A percentile compares a stretch with the other conserved stretches of the same genome.
phyloP scores from a whole-genome alignment of 441 rosid genomes.

The Bocquillonia castaneifolia region DNA sequence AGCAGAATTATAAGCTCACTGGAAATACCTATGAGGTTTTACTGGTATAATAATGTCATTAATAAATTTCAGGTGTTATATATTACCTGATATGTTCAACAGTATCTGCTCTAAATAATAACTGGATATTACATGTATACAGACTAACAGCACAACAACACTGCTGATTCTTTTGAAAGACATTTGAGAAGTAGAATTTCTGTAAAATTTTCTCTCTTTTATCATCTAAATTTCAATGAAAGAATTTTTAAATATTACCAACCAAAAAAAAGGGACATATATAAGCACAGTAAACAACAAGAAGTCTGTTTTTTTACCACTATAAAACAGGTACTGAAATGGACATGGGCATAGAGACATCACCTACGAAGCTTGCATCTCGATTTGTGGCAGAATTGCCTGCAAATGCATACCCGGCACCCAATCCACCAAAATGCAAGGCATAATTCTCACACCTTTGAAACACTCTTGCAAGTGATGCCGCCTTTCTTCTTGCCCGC shows the following conservation, averaged over 20 bases:
- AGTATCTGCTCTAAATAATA: conserved; percentile 7
- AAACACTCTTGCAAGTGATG: conserved; percentile 82
- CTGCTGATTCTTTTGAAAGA: conserved; percentile 18
- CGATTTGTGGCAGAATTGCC: conserved; percentile 50
- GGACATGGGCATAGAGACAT: conserved; percentile 63
- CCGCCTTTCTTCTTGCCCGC: conserved; percentile 87
- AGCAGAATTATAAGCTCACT: neutral
- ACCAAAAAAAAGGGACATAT: conserved; percentile 28
- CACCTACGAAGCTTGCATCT: conserved; percentile 46
- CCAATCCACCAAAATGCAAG: conserved; percentile 52
- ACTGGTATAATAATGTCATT: no score
- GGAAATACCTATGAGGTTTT: neutral
- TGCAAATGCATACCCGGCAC: conserved; percentile 55
- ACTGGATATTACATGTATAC: conserved; percentile 18
- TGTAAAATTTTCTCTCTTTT: conserved; percentile 20
- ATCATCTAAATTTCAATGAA: conserved; percentile 45
- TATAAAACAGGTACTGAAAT: conserved; percentile 80
- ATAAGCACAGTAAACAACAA: conserved; percentile 25
- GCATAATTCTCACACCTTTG: conserved; percentile 66
- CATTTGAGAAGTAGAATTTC: conserved; percentile 18
- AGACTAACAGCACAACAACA: conserved; percentile 17
- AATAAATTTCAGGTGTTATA: no score
- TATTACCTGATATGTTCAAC: neutral
- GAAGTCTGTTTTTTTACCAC: conserved; percentile 26
- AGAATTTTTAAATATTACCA: conserved; percentile 54